Evolutionary conservation across 192 early-diverging fungal species (phyloP).

Genomic region (Piromyces finnis): DNA sequence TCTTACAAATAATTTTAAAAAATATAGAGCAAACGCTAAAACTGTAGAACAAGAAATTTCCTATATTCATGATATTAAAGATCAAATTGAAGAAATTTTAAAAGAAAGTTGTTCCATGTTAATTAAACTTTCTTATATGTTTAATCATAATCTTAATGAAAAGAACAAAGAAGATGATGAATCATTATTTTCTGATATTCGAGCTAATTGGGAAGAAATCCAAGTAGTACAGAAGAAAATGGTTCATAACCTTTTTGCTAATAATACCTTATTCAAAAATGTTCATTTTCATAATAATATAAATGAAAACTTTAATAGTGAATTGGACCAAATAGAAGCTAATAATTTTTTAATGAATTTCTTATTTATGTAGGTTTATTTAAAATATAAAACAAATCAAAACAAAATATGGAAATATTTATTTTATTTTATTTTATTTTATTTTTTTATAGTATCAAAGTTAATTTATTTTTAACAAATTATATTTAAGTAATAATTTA

Average conservation of each 20-base stretch:
- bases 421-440: no score
- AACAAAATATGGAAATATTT: no score
- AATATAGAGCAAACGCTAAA: background rate
- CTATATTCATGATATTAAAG: background rate
- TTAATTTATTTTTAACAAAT: no score
- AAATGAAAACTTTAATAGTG: background rate
- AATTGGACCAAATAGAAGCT: background rate
- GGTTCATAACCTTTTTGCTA: background rate
- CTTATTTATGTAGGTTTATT: background rate
- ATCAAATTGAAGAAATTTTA: background rate
- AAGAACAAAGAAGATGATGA: background rate
- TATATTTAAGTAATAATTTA: no score
- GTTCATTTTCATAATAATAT: background rate
- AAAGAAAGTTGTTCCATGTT: background rate
- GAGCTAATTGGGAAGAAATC: background rate
- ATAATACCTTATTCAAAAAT: background rate
- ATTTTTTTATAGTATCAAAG: no score
- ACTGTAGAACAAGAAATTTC: background rate
- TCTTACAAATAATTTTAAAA: background rate
- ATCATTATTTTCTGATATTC: background rate
- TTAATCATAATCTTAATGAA: background rate
- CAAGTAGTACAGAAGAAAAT: background rate
- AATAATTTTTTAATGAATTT: background rate
- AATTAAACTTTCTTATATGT: background rate
- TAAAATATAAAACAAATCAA: no score